Evolutionary conservation across 1,139 yeast species (phyloP), one percentile per base, ranked within the genome.

Genomic region (Protomyces arabidopsidicola): DNA sequence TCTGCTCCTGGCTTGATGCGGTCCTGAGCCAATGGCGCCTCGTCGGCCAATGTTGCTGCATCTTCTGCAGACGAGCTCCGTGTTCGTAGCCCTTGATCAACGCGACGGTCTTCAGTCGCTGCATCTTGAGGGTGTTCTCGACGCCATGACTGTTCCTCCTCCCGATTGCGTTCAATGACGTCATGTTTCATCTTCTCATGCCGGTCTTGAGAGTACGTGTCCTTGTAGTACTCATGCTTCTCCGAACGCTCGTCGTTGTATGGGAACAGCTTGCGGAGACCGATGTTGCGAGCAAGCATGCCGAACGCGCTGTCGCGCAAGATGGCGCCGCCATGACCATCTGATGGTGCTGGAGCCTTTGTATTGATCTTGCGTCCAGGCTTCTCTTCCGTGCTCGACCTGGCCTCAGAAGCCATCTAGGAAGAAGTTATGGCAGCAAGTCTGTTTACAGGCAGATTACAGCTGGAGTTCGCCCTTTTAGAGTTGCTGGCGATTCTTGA

Each of bases 241-340:
- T 60, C 54, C n/a, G 58, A 48, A 8, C 38, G 18, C 48, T 60
- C 63, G 24, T 60, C 63, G 36, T 56, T 56, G 18, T 60, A 60
- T 53, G 45, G 58, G 2, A 60, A 52, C 8, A 53, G 39, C 48
- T 42, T 58, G 35, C 45, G 39, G 1, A 36, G 14, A 22, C 56
- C 34, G 27, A 52, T 39, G 22, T 24, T 20, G 34, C 62, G 27
- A 8, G 52, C 10, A 6, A 58, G 5, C 8, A 24, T 0, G 5
- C 62, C 62, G 31, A 58, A 6, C 8, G 56, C 45, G 8, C 56
- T 58, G 53, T 58, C 62, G 9, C 62, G 42, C 20, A 58, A 27
- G 10, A 58, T 31, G n/a, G 56, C 27, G 27, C 53, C 42, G 14
- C 56, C 56, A 39, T 58, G 56, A 12, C 62, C 62, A 12, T 38